phyloP scores from a whole-genome alignment of 2,329 filamentous ascomycete species.

The Colletotrichum higginsianum region DNA sequence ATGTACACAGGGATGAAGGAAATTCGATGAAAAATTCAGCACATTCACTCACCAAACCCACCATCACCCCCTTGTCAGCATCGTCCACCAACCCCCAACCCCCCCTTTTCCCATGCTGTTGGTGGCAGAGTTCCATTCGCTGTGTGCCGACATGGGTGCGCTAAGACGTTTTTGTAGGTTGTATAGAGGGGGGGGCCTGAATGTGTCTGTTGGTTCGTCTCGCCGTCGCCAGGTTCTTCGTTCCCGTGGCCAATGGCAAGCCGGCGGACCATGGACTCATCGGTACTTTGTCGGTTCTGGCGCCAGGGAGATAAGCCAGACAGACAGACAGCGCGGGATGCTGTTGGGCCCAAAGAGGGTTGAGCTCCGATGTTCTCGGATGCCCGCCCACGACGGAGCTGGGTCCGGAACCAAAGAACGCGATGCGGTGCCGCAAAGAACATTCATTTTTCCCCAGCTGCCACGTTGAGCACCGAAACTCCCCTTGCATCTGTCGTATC shows the following conservation, averaged over 20 bases:
- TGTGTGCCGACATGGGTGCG: constrained; percentile 7
- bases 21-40: constrained; percentile 5
- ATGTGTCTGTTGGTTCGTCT: neutral
- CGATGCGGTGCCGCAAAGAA: neutral
- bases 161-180: constrained; percentile 6
- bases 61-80: constrained; percentile 17
- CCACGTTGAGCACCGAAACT: neutral
- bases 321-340: neutral
- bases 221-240: neutral
- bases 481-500: neutral
- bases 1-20: constrained; percentile 14
- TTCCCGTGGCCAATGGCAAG: constrained; percentile 8
- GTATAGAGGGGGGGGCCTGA: too few relatives aligned
- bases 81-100: neutral
- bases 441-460: too few relatives aligned
- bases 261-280: neutral
- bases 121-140: constrained; percentile 13
- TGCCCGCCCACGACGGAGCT: neutral
- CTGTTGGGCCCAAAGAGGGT: constrained; percentile 2
- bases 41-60: neutral
- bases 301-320: constrained; percentile 3
- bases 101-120: constrained; percentile 14
- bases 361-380: neutral
- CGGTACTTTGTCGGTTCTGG: neutral
- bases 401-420: neutral